phyloP scores from a whole-genome alignment of 2,329 filamentous ascomycete genomes.

The Blastomyces emzantsi region DNA sequence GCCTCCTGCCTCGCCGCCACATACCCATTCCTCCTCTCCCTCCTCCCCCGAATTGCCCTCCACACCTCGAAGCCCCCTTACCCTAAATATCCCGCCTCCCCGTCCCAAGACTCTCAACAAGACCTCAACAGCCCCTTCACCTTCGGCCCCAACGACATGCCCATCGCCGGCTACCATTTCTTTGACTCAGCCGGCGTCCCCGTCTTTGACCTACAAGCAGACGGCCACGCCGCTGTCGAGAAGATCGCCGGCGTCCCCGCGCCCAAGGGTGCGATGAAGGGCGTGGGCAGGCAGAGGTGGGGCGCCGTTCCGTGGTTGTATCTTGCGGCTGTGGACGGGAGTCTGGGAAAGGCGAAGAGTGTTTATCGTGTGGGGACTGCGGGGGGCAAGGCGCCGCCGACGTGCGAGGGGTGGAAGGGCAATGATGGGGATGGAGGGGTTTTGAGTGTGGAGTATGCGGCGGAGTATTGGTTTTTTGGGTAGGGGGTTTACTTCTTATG shows the following conservation, averaged over 20 bases:
- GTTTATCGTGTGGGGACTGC: slow-evolving; percentile 80
- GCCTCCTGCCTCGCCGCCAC: slow-evolving; percentile 67
- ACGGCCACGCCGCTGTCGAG: slow-evolving; percentile 54
- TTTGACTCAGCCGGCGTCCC: slow-evolving; percentile 64
- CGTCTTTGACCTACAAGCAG: slow-evolving; percentile 62
- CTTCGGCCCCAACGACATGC: slow-evolving; percentile 47
- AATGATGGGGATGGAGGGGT: slow-evolving; percentile 37
- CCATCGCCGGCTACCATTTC: slow-evolving; percentile 69
- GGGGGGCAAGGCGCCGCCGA: slow-evolving; percentile 65
- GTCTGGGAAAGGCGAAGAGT: slow-evolving; percentile 58
- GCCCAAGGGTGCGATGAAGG: slow-evolving; percentile 51
- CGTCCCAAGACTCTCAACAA: slow-evolving; percentile 13
- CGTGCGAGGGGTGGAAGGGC: slow-evolving; percentile 54
- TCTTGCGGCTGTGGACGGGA: slow-evolving; percentile 46
- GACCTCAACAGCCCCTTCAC: slow-evolving; percentile 29
- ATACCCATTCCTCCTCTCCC: slow-evolving; percentile 56
- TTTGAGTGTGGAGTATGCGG: slow-evolving; percentile 71
- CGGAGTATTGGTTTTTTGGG: slow-evolving; percentile 62
- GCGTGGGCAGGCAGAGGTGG: slow-evolving; percentile 50
- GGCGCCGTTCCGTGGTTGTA: slow-evolving; percentile 74
- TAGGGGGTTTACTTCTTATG: background rate
- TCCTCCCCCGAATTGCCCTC: slow-evolving; percentile 59
- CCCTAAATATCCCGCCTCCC: slow-evolving; percentile 54
- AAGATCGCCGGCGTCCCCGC: slow-evolving; percentile 56
- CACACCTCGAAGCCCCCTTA: slow-evolving; percentile 26